These are phyloP conservation scores for Haberlea rhodopensis DNA, from an alignment of 257 asterid genomes.

Conservation along the genomic window DNA sequence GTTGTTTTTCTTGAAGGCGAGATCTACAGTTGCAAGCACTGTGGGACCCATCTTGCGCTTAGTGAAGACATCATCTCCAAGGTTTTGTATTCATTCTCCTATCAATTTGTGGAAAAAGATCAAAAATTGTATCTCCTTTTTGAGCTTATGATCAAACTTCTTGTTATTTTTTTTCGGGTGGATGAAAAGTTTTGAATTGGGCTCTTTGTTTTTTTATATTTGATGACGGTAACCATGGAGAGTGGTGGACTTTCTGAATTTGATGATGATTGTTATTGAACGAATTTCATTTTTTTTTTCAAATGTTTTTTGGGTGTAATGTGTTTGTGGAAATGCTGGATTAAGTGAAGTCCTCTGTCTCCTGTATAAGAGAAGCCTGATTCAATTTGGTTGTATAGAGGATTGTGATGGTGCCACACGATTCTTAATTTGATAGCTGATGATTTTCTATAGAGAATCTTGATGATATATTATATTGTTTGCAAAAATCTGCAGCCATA, in stretches of 20 bases:
- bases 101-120: conserved; percentile 22
- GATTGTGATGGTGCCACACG: background rate
- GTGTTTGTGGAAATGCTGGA: background rate
- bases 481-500: background rate
- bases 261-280: conserved; percentile 1
- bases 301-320: background rate
- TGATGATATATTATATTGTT: background rate
- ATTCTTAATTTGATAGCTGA: conserved; percentile 3
- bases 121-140: background rate
- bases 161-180: background rate
- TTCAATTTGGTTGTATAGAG: background rate
- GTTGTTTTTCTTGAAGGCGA: conserved; percentile 67
- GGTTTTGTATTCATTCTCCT: conserved; percentile 38
- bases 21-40: conserved; percentile 84
- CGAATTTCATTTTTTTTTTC: background rate
- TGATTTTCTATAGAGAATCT: background rate
- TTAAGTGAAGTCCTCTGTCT: conserved; percentile 1
- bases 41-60: conserved; percentile 78
- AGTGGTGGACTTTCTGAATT: conserved; percentile 25
- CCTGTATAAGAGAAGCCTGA: conserved; percentile 2
- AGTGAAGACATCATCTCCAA: conserved; percentile 67
- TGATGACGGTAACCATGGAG: conserved; percentile 1
- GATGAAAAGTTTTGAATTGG: conserved; percentile 1
- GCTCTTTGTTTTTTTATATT: background rate
- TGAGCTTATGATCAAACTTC: background rate